Conservation (phyloP, 202 grass and related monocot genomes). For the Hordeum pubiflorum region DNA sequence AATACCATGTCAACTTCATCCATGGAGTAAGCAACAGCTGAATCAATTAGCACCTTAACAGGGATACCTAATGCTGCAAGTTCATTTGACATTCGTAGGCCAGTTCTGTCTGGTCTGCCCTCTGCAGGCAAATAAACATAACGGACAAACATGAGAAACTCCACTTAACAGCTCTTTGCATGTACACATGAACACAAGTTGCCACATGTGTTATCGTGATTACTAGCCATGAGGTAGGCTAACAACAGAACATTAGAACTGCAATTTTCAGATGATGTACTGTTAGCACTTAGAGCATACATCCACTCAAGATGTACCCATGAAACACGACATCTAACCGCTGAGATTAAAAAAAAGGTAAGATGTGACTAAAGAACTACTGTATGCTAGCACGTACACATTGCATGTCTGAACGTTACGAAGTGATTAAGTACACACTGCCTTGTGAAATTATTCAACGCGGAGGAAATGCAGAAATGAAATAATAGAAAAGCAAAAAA, state of each 20-base stretch:
- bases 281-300: no score
- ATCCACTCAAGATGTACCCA: neutral
- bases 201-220: neutral
- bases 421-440: no score
- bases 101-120: conserved; percentile 88
- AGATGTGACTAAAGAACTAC: neutral
- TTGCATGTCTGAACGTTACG: no score
- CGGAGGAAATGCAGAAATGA: no score
- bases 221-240: neutral
- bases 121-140: conserved; percentile 43
- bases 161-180: neutral
- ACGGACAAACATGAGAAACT: neutral
- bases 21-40: conserved; percentile 89
- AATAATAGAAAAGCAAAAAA: no score
- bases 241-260: neutral
- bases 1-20: conserved; percentile 98
- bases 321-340: neutral
- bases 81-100: conserved; percentile 78
- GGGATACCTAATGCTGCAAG: conserved; percentile 77
- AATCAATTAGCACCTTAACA: conserved; percentile 90
- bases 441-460: no score
- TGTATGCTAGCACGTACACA: neutral
- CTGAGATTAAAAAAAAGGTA: neutral
- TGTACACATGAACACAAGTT: neutral
- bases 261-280: neutral